A percentile compares a stretch with the other conserved stretches of the same genome.
Evolutionary conservation across 352 stramenopile species (phyloP).

Genomic region (Thalassiosira hispida): DNA sequence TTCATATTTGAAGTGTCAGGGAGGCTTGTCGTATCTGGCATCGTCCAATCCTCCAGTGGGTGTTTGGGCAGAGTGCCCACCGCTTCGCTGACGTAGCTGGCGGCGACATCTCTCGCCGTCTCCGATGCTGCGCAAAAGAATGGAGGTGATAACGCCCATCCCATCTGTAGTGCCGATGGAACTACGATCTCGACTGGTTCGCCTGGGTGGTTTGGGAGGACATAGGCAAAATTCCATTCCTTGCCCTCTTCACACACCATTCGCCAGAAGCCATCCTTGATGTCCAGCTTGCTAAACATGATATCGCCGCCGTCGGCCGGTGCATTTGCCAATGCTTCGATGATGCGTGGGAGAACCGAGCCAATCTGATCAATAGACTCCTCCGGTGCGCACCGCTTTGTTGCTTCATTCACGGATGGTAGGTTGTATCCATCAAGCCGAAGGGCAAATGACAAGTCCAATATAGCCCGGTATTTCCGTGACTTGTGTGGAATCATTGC

Average conservation of each 20-base stretch:
- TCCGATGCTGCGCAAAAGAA: slow-evolving; percentile 40
- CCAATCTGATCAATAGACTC: slow-evolving; percentile 27
- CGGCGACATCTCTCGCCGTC: slow-evolving; percentile 33
- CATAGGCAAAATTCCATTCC: slow-evolving; percentile 51
- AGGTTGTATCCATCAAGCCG: slow-evolving; percentile 5
- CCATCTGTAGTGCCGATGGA: slow-evolving; percentile 43
- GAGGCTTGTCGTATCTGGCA: neutral
- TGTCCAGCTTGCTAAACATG: slow-evolving; percentile 20
- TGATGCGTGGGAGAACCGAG: slow-evolving; percentile 13
- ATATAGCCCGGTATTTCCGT: slow-evolving; percentile 2
- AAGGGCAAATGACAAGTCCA: slow-evolving; percentile 25
- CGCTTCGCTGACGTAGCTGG: neutral
- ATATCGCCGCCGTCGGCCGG: neutral
- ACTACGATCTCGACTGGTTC: slow-evolving; percentile 28
- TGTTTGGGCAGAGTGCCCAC: slow-evolving; percentile 20
- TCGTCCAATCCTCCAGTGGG: neutral
- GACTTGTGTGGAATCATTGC: slow-evolving; percentile 36
- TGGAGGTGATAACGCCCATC: slow-evolving; percentile 33
- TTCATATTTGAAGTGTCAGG: neutral
- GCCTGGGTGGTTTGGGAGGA: slow-evolving; percentile 18
- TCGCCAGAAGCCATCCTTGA: slow-evolving; percentile 23
- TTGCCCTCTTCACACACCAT: slow-evolving; percentile 16
- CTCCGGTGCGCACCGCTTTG: slow-evolving; percentile 1
- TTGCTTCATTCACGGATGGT: slow-evolving; percentile 40
- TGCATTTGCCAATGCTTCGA: slow-evolving; percentile 25